phyloP scores from a whole-genome alignment of 768 basidiomycete genomes.

The Rhodotorula paludigena region DNA sequence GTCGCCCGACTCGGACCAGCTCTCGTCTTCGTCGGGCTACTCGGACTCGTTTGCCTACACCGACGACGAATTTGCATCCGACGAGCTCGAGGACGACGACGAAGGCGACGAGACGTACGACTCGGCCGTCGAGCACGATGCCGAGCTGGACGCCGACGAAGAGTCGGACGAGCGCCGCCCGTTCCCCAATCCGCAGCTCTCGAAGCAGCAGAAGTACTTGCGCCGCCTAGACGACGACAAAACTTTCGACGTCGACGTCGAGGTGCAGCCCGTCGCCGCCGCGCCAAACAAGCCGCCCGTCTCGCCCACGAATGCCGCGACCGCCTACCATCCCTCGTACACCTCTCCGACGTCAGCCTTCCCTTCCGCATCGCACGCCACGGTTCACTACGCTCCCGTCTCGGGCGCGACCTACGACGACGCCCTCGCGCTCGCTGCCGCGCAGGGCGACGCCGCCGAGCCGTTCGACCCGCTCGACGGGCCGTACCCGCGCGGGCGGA shows the following conservation, averaged over 20 bases:
- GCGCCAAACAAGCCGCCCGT: neutral
- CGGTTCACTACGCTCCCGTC: slow-evolving; percentile 1
- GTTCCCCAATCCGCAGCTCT: slow-evolving; percentile 1
- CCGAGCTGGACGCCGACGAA: neutral
- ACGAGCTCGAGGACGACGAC: slow-evolving; percentile 10
- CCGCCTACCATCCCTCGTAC: neutral
- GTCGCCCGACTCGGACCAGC: neutral
- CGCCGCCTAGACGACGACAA: slow-evolving; percentile 2
- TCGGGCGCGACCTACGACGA: neutral
- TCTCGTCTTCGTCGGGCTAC: neutral
- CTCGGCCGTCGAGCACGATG: neutral
- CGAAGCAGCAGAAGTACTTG: slow-evolving; percentile 11
- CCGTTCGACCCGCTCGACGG: slow-evolving; percentile 1
- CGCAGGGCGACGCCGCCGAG: slow-evolving; percentile 12
- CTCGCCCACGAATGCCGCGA: neutral
- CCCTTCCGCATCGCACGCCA: neutral
- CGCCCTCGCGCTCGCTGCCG: neutral
- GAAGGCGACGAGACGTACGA: slow-evolving; percentile 1
- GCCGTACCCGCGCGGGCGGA: slow-evolving; percentile 13
- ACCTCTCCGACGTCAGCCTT: neutral
- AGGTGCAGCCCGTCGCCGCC: neutral
- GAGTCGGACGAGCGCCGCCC: slow-evolving; percentile 9
- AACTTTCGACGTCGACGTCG: neutral
- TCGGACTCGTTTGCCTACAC: neutral
- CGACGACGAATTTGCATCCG: slow-evolving; percentile 1